Conservation (phyloP, 805 yeast species). For the Diddensiella santjacobensis region DNA sequence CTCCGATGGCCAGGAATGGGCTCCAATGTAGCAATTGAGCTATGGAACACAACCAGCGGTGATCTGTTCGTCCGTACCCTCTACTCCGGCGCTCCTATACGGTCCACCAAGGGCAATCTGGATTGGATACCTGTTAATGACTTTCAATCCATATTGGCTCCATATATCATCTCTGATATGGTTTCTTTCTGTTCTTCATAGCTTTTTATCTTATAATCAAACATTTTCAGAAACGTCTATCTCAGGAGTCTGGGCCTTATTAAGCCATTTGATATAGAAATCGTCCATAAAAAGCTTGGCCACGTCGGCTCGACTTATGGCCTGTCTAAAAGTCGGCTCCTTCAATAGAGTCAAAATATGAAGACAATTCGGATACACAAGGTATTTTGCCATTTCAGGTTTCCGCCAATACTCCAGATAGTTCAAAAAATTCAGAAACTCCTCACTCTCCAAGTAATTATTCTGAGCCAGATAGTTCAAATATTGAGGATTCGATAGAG, state of each 20-base stretch:
- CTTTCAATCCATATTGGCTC: not conserved
- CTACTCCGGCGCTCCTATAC: slow-evolving; percentile 22
- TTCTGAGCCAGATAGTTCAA: slow-evolving; percentile 83
- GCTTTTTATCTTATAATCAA: not conserved
- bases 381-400: slow-evolving; percentile 64
- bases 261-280: slow-evolving; percentile 38
- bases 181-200: not conserved
- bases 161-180: not conserved
- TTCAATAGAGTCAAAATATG: slow-evolving; percentile 64
- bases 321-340: slow-evolving; percentile 38
- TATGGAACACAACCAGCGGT: slow-evolving; percentile 31
- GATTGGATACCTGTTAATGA: slow-evolving; percentile 5
- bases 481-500: slow-evolving; percentile 85
- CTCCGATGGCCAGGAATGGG: slow-evolving; percentile 51
- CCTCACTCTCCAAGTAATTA: slow-evolving; percentile 64
- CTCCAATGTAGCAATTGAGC: slow-evolving; percentile 40
- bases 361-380: slow-evolving; percentile 82
- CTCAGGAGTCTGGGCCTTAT: not conserved
- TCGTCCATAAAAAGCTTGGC: slow-evolving; percentile 42
- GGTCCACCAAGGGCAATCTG: slow-evolving; percentile 5
- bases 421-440: slow-evolving; percentile 68
- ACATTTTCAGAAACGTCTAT: not conserved
- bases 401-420: slow-evolving; percentile 84
- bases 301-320: slow-evolving; percentile 38
- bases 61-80: slow-evolving; percentile 36